A percentile compares a stretch with the other conserved stretches of the same genome.
Evolutionary conservation across 1,139 yeast genomes (phyloP).

Genomic region (Taiozyma sp.): DNA sequence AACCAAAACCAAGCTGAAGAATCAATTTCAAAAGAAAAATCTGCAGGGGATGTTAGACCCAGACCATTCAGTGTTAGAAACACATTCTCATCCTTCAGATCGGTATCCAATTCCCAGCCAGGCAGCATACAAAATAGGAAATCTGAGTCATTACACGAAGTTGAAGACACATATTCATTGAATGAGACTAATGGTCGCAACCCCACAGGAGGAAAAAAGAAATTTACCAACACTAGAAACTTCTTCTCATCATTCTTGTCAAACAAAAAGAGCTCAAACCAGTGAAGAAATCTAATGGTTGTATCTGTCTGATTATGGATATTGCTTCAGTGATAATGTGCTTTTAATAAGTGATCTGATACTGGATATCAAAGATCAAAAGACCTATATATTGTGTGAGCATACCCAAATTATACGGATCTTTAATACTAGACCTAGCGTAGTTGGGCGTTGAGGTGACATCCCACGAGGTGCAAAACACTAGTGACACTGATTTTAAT

Average conservation of each 20-base stretch:
- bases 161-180: background rate
- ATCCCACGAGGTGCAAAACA: no score
- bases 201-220: background rate
- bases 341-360: background rate
- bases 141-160: background rate
- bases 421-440: background rate
- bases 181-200: background rate
- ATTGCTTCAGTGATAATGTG: no score
- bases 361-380: background rate
- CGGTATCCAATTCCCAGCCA: conserved; percentile 4
- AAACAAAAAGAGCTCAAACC: background rate
- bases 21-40: background rate
- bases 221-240: background rate
- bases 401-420: background rate
- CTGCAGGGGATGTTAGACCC: background rate
- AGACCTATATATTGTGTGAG: background rate
- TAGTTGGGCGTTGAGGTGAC: background rate
- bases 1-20: background rate
- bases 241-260: background rate
- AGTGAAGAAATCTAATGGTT: background rate
- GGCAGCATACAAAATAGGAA: background rate
- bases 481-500: no score
- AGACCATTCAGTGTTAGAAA: conserved; percentile 5
- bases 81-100: conserved; percentile 9
- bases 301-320: no score